These are phyloP conservation scores for Chalaropsis ovoidea DNA, from an alignment of 2,329 filamentous ascomycete genomes.

Conservation along the genomic window DNA sequence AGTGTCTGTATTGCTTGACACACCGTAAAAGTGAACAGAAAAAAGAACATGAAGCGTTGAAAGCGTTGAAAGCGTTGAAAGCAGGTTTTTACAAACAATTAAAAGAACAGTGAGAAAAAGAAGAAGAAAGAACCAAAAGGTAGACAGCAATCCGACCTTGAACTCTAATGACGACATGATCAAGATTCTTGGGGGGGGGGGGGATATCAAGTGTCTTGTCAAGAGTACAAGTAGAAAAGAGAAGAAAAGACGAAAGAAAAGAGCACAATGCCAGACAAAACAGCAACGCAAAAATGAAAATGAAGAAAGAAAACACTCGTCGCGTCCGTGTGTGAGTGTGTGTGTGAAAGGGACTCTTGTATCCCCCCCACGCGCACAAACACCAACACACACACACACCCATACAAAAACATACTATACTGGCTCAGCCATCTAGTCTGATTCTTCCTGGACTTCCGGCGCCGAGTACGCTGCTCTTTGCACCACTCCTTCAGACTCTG, in stretches of 20 bases:
- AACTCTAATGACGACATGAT: conserved; percentile 11
- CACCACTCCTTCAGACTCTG: conserved; percentile 6
- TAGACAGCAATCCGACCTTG: not conserved
- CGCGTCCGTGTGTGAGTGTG: not conserved
- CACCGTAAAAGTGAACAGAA: not conserved
- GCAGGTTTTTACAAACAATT: not conserved
- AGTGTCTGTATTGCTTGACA: too few relatives aligned
- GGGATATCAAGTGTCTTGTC: not conserved
- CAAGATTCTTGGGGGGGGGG: not conserved
- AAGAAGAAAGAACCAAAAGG: not conserved
- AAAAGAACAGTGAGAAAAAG: not conserved
- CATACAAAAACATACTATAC: not conserved
- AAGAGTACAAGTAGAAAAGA: conserved; percentile 9
- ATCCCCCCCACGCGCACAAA: not conserved
- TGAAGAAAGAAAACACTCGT: not conserved
- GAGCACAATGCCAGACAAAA: not conserved
- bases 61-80: too few relatives aligned
- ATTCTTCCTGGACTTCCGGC: conserved; percentile 45
- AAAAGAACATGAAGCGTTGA: too few relatives aligned
- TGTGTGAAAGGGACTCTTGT: not conserved
- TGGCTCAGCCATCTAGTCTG: conserved; percentile 35
- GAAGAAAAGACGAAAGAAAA: conserved; percentile 1
- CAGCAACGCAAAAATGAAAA: conserved; percentile 5
- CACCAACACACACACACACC: not conserved
- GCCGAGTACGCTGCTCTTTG: conserved; percentile 35